Base-by-base conservation (phyloP, 2,329 filamentous ascomycete species). In the Cladosporium sp. region DNA sequence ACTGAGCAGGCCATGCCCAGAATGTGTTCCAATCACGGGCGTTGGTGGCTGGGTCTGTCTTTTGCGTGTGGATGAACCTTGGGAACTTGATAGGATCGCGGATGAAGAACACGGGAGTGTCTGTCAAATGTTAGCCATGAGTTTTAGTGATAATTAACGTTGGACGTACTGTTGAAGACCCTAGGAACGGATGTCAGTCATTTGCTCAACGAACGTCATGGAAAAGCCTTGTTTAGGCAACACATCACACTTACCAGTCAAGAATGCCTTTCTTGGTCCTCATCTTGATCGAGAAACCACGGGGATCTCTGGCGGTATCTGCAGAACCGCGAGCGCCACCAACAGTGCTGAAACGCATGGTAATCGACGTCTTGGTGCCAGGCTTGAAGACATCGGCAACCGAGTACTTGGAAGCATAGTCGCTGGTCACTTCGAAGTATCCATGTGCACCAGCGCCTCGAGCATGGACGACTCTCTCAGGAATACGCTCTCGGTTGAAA, bases 281-380 rank as follows among this genome's bases (percentile, higher is more conserved):
- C 67, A 89, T 85, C 72, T 89, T 89, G 60, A 89, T 73, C 0
- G 58, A 49, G 42, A 56, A 56, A 3, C 54, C 54, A 17, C 54
- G 34, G 6, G 54, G 54, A 11, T 56, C 54, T 39, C 54, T 49
- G 6, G 54, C 54, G n/a, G 42, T 47, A n/a, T 56, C 54, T 47
- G 89, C 88, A 63, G 92, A 93, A 1, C 89, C 89, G 40, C 89
- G 83, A 3, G 90, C 88, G 76, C 93, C 89, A 22, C 89, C 84
- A 1, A 92, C 89, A 0, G 90, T 93, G 0, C 89, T 93, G 72
- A 93, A 92, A 0, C 89, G 85, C 20, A 89, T 69, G 65, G 89
- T 89, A 1, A 90, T 78, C 0, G 81, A 84, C 0, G 88, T 91
- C 42, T 81, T 82, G 28, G 85, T 82, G 0, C 82, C 84, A 0